A percentile compares a stretch with the other conserved stretches of the same genome.
Evolutionary conservation across 768 basidiomycete genomes (phyloP).

Genomic region (Trametes elegans): DNA sequence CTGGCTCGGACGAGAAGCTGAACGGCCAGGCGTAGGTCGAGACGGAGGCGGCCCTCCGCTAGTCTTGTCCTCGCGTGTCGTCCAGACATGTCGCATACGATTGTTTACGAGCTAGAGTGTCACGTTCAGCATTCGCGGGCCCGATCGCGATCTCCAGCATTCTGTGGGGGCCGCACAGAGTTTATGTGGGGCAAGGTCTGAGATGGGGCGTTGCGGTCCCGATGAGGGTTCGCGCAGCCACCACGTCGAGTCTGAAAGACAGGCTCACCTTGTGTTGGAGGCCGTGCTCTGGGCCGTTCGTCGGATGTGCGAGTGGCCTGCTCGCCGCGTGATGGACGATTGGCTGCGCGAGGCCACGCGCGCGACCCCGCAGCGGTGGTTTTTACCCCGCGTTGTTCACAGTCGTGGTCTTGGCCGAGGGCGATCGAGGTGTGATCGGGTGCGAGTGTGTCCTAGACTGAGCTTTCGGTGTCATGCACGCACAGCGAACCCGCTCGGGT

Average conservation of each 20-base stretch:
- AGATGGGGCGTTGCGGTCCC: neutral
- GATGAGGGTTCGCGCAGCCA: neutral
- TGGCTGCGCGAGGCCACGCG: neutral
- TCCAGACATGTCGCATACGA: neutral
- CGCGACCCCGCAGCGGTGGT: neutral
- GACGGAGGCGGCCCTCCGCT: neutral
- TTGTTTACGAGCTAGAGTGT: neutral
- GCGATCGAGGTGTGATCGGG: neutral
- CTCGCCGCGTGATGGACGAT: neutral
- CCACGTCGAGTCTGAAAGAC: neutral
- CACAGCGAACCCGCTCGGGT: no score
- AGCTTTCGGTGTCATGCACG: no score
- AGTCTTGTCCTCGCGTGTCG: neutral
- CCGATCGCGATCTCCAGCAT: neutral
- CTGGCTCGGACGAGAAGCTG: conserved; percentile 12
- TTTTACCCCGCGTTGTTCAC: conserved; percentile 9
- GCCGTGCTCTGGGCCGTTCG: neutral
- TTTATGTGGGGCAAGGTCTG: neutral
- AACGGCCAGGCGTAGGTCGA: neutral
- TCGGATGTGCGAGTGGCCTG: neutral
- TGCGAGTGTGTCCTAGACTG: no score
- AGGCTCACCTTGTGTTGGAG: neutral
- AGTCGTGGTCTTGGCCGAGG: neutral
- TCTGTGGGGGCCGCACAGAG: neutral
- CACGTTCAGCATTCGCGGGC: neutral